Evolutionary conservation across 139 green algal species (phyloP).

Genomic region (Chlamydomonas sp.): DNA sequence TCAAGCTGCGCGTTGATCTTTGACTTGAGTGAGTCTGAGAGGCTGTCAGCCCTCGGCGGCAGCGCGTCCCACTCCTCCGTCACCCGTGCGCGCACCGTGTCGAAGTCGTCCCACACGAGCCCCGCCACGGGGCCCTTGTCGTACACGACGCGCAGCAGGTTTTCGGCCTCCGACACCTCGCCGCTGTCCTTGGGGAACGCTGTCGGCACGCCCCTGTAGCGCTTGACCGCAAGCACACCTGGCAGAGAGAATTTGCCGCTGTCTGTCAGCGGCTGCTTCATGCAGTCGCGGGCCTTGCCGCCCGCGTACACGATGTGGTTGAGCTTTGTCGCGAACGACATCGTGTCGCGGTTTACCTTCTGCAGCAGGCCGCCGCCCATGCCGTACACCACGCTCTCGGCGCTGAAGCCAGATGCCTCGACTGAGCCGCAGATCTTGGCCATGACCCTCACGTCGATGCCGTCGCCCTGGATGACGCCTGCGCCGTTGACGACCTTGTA

Average conservation of each 20-base stretch:
- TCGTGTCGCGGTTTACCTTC: conserved; percentile 81
- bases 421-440: conserved; percentile 56
- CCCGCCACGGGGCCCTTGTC: conserved; percentile 53
- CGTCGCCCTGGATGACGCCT: conserved; percentile 84
- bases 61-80: conserved; percentile 57
- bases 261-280: conserved; percentile 74
- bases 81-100: conserved; percentile 45
- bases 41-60: conserved; percentile 48
- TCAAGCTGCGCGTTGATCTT: conserved; percentile 52
- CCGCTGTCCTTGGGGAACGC: conserved; percentile 62
- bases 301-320: conserved; percentile 70
- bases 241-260: conserved; percentile 56
- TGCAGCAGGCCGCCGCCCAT: conserved; percentile 91
- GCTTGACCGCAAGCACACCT: conserved; percentile 70
- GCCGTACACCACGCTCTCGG: conserved; percentile 73
- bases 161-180: conserved; percentile 50
- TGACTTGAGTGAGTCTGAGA: conserved; percentile 39
- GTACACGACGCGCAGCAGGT: conserved; percentile 74
- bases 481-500: conserved; percentile 64
- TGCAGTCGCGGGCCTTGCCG: conserved; percentile 59
- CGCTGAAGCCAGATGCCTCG: conserved; percentile 60
- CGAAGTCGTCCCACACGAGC: conserved; percentile 66
- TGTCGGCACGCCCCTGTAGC: conserved; percentile 64
- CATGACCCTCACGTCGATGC: conserved; percentile 60
- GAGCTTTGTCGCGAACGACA: conserved; percentile 89